These are phyloP conservation scores for Coemansia sp. DNA, from an alignment of 192 early-diverging fungal species.

Conservation along the genomic window DNA sequence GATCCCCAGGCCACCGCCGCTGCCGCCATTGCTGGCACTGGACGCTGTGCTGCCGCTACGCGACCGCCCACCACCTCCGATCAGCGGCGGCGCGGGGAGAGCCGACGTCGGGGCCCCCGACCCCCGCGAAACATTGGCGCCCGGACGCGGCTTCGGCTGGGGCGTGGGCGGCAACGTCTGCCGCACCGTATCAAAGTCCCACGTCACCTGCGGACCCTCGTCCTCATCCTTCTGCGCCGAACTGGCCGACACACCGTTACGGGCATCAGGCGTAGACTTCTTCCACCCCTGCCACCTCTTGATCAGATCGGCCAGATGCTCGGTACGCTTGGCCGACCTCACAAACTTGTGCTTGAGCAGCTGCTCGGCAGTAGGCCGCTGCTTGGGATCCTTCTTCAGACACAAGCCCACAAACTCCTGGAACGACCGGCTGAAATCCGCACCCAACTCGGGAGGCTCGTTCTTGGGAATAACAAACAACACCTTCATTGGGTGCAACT, in stretches of 20 bases:
- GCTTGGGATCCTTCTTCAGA: slow-evolving; percentile 75
- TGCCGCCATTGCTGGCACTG: too few species aligned
- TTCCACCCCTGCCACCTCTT: slow-evolving; percentile 79
- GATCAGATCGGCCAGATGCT: slow-evolving; percentile 79
- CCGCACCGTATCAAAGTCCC: slow-evolving; percentile 47
- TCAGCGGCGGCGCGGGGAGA: slow-evolving; percentile 41
- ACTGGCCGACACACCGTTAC: slow-evolving; percentile 20
- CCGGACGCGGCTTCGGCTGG: slow-evolving; percentile 13
- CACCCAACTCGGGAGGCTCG: slow-evolving; percentile 74
- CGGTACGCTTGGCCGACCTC: slow-evolving; percentile 71
- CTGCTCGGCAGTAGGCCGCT: slow-evolving; percentile 86
- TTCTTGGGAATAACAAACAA: slow-evolving; percentile 91
- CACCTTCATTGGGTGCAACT: slow-evolving; percentile 93
- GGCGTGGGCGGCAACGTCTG: slow-evolving; percentile 36
- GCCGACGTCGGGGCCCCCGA: slow-evolving; percentile 23
- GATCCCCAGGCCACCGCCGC: slow-evolving; percentile 15
- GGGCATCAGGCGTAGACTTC: slow-evolving; percentile 48
- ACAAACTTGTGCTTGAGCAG: slow-evolving; percentile 87
- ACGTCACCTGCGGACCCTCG: slow-evolving; percentile 39
- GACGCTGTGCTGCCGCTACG: slow-evolving; percentile 50
- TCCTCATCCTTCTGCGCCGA: slow-evolving; percentile 6
- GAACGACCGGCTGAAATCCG: slow-evolving; percentile 73
- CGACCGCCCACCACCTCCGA: slow-evolving; percentile 38
- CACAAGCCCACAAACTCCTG: slow-evolving; percentile 86
- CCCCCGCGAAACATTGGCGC: not conserved